Evolutionary conservation across 1,284 basidiomycete species (phyloP).

Genomic region (Xerocomus subilludens): DNA sequence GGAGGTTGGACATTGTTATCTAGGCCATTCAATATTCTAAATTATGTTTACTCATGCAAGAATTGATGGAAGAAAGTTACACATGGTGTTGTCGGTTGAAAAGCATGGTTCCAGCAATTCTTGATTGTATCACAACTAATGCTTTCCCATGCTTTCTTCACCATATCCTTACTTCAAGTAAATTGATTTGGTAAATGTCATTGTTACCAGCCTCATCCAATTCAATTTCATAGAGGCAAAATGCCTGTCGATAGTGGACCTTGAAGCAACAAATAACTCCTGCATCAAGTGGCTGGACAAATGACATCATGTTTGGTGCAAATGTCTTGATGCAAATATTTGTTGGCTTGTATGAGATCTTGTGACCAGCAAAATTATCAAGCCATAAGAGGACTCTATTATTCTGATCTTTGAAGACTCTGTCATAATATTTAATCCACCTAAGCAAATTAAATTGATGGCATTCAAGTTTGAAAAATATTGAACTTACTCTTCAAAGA

Average conservation of each 20-base stretch:
- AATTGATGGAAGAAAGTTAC: too few relatives aligned
- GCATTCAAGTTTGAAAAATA: too few relatives aligned
- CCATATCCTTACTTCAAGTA: background rate
- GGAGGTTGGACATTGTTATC: too few relatives aligned
- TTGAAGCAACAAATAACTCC: background rate
- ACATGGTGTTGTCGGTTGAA: background rate
- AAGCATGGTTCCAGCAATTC: background rate
- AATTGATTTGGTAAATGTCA: background rate
- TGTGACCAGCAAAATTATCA: background rate
- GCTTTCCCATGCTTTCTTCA: background rate
- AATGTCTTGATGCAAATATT: background rate
- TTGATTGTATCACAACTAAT: background rate
- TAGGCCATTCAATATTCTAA: too few relatives aligned
- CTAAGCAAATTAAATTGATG: too few relatives aligned
- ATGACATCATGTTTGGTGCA: conserved; percentile 4
- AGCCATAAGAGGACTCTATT: background rate
- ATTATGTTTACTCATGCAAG: too few relatives aligned
- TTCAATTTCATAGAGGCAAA: background rate
- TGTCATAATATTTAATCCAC: background rate
- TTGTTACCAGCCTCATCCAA: background rate
- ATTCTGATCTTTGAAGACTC: background rate
- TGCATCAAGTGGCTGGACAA: conserved; percentile 7
- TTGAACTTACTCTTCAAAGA: background rate
- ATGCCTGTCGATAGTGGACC: background rate
- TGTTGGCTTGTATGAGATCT: background rate